Evolutionary conservation across 2,329 filamentous ascomycete genomes (phyloP).

Genomic region (Aspergillus neoniger): DNA sequence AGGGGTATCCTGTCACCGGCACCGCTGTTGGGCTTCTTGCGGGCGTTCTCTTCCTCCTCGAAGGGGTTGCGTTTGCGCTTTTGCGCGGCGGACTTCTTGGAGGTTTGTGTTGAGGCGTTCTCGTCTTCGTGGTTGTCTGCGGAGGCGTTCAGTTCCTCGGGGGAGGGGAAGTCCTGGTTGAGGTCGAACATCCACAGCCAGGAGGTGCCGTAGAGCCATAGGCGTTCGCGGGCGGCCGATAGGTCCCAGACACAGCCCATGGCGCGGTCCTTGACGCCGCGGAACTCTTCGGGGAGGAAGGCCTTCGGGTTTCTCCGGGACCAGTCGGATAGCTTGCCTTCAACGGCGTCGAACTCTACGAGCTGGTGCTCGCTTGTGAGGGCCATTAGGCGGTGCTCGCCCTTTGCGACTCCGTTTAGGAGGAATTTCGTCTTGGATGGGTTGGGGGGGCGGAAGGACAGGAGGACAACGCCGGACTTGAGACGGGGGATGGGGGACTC

Average conservation of each 20-base stretch:
- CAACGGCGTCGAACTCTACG: slow-evolving; percentile 75
- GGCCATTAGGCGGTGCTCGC: slow-evolving; percentile 59
- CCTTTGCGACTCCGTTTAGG: slow-evolving; percentile 53
- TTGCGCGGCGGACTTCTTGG: slow-evolving; percentile 21
- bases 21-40: slow-evolving; percentile 52
- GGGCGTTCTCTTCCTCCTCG: slow-evolving; percentile 45
- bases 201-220: slow-evolving; percentile 84
- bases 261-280: slow-evolving; percentile 72
- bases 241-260: slow-evolving; percentile 86
- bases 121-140: slow-evolving; percentile 28
- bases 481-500: slow-evolving; percentile 70
- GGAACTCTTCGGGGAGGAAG: slow-evolving; percentile 72
- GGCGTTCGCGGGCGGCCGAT: slow-evolving; percentile 55
- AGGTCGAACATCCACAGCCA: slow-evolving; percentile 95
- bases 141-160: slow-evolving; percentile 30
- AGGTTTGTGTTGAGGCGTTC: slow-evolving; percentile 17
- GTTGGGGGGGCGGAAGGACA: slow-evolving; percentile 64
- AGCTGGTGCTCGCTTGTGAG: slow-evolving; percentile 68
- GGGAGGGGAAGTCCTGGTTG: slow-evolving; percentile 63
- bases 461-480: slow-evolving; percentile 62
- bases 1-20: slow-evolving; percentile 56
- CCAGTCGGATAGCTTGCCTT: slow-evolving; percentile 80
- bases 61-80: slow-evolving; percentile 48
- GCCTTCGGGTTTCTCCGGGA: slow-evolving; percentile 78
- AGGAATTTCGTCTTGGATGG: slow-evolving; percentile 25